Percentiles rank a stretch among this genome's conserved stretches.
phyloP scores from a whole-genome alignment of 352 stramenopile genomes.

The Pythium guiyangense region DNA sequence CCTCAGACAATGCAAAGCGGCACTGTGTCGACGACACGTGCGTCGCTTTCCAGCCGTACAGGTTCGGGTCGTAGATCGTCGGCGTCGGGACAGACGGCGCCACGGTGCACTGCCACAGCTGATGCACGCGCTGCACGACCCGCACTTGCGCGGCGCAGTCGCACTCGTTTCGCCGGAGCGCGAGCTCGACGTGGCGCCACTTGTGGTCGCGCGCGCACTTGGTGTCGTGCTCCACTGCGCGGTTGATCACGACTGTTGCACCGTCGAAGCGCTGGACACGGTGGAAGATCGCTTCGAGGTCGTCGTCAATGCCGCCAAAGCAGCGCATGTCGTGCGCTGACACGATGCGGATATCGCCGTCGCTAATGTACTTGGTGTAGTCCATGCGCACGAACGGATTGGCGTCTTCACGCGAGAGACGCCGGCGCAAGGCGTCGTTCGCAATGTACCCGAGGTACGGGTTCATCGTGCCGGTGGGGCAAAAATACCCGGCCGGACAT shows the following conservation, averaged over 20 bases:
- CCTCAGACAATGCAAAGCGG: slow-evolving; percentile 31
- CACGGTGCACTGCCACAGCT: slow-evolving; percentile 92
- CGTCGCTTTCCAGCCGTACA: slow-evolving; percentile 51
- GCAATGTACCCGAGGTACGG: slow-evolving; percentile 83
- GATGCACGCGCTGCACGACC: slow-evolving; percentile 86
- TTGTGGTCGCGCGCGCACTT: slow-evolving; percentile 93
- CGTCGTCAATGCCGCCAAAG: slow-evolving; percentile 84
- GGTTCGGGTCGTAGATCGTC: slow-evolving; percentile 31
- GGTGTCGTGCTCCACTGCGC: slow-evolving; percentile 66
- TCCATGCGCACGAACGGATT: slow-evolving; percentile 70
- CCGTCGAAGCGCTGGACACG: slow-evolving; percentile 8
- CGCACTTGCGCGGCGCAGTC: slow-evolving; percentile 88
- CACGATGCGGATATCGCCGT: slow-evolving; percentile 85
- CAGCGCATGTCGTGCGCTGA: slow-evolving; percentile 90
- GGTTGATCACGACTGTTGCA: slow-evolving; percentile 39
- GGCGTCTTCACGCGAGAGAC: slow-evolving; percentile 46
- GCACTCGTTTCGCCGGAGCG: slow-evolving; percentile 89
- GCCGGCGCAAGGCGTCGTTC: slow-evolving; percentile 85
- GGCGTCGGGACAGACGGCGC: slow-evolving; percentile 19
- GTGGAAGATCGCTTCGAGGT: slow-evolving; percentile 60
- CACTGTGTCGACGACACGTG: slow-evolving; percentile 54
- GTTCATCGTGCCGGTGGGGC: slow-evolving; percentile 91
- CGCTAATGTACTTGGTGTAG: slow-evolving; percentile 88
- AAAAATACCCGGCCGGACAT: slow-evolving; percentile 94
- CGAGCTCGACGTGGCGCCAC: slow-evolving; percentile 86